Evolutionary conservation across 2,329 filamentous ascomycete species (phyloP), one percentile per base, ranked within the genome.

Genomic region (Cordyceps cateniannulata): DNA sequence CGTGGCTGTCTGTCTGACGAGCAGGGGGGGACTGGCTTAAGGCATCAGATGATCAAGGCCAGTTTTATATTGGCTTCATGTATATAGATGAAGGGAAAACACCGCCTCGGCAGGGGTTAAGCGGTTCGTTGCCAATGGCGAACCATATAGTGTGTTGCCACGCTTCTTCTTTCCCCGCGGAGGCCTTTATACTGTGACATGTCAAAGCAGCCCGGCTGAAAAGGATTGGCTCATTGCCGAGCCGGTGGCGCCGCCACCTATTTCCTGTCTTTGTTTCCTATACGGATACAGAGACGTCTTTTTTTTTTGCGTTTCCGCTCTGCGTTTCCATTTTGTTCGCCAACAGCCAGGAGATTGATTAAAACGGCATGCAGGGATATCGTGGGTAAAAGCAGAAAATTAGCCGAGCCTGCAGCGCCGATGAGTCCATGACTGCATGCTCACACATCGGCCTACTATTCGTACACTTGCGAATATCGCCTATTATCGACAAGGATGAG

Each of bases 11-110:
- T 58, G 55, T 18, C 32, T 14, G 38, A 42, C 14, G 16, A n/a
- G 47, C 20, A 16, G 29, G 54, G 44, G 45, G 12, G 20, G 10
- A 9, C 27, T n/a, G 10, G 32, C 32, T 35, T 12, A 14, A 35
- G 10, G 29, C 48, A 50, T 58, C 55, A 58, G 55, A 58, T 58
- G 55, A 58, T 58, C 45, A 49, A 49, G 45, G 14, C 32, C 24
- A 20, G 55, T 42, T 56, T 40, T 57, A 40, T 49, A 40, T 49
- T 58, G 25, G 29, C 45, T 22, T 42, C 55, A 44, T 49, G 47
- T 49, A 49, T 50, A 50, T 1, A 32, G 24, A 48, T 18, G 18
- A n/a, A 42, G 18, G n/a, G 38, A 42, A n/a, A 38, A 27, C 45
- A 32, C 27, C 5, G 16, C 29, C 12, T 25, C 29, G n/a, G 14